Conservation (phyloP, 441 rosid genomes). For the Jatropha podagrica region DNA sequence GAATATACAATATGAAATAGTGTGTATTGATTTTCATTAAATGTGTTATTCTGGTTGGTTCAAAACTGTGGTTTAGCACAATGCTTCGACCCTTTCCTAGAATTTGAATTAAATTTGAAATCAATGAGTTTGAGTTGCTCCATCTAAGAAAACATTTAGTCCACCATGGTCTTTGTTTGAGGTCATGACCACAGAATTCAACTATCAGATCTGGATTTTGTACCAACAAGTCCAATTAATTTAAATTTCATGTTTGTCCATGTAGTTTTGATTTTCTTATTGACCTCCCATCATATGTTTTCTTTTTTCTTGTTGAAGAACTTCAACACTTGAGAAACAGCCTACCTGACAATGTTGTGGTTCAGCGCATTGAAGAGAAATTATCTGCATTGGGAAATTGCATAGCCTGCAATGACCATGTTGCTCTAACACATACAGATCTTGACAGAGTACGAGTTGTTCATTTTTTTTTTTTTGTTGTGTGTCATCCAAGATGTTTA, state of each 20-base stretch:
- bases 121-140: neutral
- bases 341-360: conserved; percentile 86
- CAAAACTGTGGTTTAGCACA: neutral
- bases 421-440: conserved; percentile 91
- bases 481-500: neutral
- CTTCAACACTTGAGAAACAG: conserved; percentile 94
- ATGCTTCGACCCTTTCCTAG: neutral
- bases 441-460: conserved; percentile 59
- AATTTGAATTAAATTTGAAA: neutral
- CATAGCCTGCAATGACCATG: conserved; percentile 94
- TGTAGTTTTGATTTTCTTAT: neutral
- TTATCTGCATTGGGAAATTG: conserved; percentile 93
- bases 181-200: neutral
- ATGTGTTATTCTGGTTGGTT: neutral
- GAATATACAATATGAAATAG: neutral
- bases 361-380: conserved; percentile 84
- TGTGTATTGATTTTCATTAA: neutral
- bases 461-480: neutral
- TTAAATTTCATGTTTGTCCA: neutral
- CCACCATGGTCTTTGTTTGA: neutral
- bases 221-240: neutral
- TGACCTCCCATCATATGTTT: neutral
- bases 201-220: neutral
- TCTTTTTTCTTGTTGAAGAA: conserved; percentile 41
- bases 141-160: too few species aligned